phyloP scores from a whole-genome alignment of 371 early-diverging fungal genomes.

The Nematocida parisii region DNA sequence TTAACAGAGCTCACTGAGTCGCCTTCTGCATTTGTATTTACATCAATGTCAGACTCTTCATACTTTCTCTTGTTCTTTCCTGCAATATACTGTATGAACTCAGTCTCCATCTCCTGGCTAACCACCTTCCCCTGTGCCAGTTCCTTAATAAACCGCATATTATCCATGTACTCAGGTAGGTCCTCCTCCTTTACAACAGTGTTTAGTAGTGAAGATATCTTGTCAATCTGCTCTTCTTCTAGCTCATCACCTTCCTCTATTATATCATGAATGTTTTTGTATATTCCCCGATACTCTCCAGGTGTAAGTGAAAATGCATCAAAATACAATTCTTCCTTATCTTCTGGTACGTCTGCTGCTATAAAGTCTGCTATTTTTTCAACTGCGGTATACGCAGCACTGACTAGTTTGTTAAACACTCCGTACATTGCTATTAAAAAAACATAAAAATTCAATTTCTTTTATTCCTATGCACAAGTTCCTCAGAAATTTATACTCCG shows the following conservation, averaged over 20 bases:
- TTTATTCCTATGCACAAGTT: conserved; percentile 65
- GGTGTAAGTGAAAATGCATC: neutral
- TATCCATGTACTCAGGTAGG: conserved; percentile 1
- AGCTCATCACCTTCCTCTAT: neutral
- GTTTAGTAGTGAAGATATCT: conserved; percentile 1
- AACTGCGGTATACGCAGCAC: neutral
- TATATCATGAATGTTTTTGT: neutral
- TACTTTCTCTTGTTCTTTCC: neutral
- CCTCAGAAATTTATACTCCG: conserved; percentile 67
- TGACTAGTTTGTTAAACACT: conserved; percentile 2
- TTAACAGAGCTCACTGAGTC: neutral
- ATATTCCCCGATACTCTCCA: conserved; percentile 13
- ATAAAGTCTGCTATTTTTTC: neutral
- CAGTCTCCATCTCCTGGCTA: neutral
- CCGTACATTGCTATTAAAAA: conserved; percentile 27
- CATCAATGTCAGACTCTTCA: neutral
- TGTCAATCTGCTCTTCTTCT: neutral
- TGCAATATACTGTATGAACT: conserved; percentile 11
- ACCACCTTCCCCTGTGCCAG: neutral
- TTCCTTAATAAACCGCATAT: neutral
- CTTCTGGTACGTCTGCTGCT: conserved; percentile 11
- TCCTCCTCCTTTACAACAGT: conserved; percentile 10
- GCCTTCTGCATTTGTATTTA: neutral
- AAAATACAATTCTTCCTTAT: neutral
- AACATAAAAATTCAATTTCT: conserved; percentile 31